These are phyloP conservation scores for Scheffersomyces stambukii DNA, from an alignment of 1,139 yeast genomes.

Conservation along the genomic window DNA sequence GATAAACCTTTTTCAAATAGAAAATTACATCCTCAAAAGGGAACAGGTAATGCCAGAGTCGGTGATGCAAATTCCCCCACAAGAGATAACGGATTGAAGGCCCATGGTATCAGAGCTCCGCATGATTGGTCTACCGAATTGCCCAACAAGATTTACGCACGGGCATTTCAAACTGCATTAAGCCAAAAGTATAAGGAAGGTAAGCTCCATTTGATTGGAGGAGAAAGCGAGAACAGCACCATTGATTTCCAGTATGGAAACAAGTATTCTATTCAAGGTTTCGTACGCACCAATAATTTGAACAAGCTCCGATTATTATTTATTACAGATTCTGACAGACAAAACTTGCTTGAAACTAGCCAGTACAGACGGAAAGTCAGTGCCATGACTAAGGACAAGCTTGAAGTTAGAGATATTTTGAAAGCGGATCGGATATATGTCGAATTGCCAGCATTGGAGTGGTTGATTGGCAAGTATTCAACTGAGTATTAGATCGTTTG, in stretches of 20 bases:
- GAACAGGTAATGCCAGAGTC: conserved; percentile 90
- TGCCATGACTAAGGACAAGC: conserved; percentile 70
- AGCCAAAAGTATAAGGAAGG: conserved; percentile 79
- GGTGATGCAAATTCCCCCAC: conserved; percentile 97
- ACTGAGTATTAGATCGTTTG: conserved; percentile 1
- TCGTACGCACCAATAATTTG: conserved; percentile 50
- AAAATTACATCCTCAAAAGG: conserved; percentile 86
- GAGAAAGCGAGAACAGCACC: conserved; percentile 16
- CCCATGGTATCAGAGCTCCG: conserved; percentile 86
- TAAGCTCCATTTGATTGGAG: conserved; percentile 62
- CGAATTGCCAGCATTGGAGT: conserved; percentile 71
- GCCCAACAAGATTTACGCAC: conserved; percentile 67
- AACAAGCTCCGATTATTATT: conserved; percentile 59
- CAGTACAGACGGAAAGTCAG: conserved; percentile 42
- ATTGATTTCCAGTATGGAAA: conserved; percentile 9
- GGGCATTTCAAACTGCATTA: conserved; percentile 77
- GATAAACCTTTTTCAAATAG: conserved; percentile 83
- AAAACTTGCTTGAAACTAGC: conserved; percentile 39
- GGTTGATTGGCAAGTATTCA: conserved; percentile 37
- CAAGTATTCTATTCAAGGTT: conserved; percentile 36
- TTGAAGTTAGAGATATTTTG: conserved; percentile 79
- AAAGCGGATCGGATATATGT: conserved; percentile 75
- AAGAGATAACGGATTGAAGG: conserved; percentile 85
- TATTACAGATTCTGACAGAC: conserved; percentile 51
- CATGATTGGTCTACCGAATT: conserved; percentile 85